Evolutionary conservation across 208 protist genomes (phyloP).

Genomic region (Vickermania ingenoplastis): DNA sequence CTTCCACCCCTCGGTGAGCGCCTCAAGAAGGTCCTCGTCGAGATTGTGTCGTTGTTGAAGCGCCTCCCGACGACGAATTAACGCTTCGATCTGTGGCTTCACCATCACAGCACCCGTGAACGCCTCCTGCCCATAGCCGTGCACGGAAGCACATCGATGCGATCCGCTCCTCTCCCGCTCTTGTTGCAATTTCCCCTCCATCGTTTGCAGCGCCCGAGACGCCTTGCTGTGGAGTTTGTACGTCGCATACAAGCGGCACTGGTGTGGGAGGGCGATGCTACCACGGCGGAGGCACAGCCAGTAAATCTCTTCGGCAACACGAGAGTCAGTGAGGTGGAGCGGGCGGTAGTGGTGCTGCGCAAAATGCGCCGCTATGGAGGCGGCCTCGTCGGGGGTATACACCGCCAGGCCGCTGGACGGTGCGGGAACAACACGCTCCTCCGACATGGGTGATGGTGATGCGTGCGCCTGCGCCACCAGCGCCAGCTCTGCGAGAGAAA

Average conservation of each 20-base stretch:
- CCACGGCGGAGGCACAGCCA: slow-evolving; percentile 44
- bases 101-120: not conserved
- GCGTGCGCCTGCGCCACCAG: too few relatives aligned
- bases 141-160: too few relatives aligned
- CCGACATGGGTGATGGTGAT: too few relatives aligned
- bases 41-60: slow-evolving; percentile 46
- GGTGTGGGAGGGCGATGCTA: slow-evolving; percentile 32
- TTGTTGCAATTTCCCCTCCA: too few relatives aligned
- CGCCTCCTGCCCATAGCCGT: not conserved
- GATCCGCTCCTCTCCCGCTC: too few relatives aligned
- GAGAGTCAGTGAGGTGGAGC: slow-evolving; percentile 53
- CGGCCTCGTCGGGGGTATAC: too few relatives aligned
- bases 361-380: not conserved
- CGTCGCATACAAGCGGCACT: slow-evolving; percentile 26
- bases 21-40: slow-evolving; percentile 55
- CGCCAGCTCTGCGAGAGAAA: too few relatives aligned
- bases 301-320: slow-evolving; percentile 61
- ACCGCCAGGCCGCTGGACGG: too few relatives aligned
- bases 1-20: slow-evolving; percentile 9
- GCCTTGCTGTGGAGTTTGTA: not conserved
- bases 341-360: slow-evolving; percentile 13
- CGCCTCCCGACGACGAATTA: slow-evolving; percentile 36
- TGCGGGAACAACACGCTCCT: too few relatives aligned
- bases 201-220: too few relatives aligned
- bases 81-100: slow-evolving; percentile 16